phyloP scores from a whole-genome alignment of 257 asterid genomes.

The Nicotiana undulata region DNA sequence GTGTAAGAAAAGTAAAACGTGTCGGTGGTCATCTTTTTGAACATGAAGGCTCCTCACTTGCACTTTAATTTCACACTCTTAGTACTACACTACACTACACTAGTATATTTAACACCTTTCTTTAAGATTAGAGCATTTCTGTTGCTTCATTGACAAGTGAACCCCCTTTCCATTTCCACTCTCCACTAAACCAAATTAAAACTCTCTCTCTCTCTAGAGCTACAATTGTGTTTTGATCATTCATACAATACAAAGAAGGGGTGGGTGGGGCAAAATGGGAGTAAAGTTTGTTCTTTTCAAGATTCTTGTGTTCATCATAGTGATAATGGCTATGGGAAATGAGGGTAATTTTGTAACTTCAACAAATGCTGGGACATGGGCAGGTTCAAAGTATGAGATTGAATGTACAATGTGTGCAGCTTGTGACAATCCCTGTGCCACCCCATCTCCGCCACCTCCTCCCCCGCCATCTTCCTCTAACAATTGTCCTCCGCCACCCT shows the following conservation, averaged over 20 bases:
- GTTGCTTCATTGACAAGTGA: constrained; percentile 3
- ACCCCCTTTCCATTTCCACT: background rate
- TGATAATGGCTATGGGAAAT: background rate
- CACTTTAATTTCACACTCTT: background rate
- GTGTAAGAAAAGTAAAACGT: constrained; percentile 15
- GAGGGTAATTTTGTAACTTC: background rate
- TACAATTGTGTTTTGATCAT: background rate
- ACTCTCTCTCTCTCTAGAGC: background rate
- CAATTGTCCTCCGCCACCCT: constrained; percentile 72
- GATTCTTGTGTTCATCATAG: background rate
- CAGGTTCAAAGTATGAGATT: constrained; percentile 75
- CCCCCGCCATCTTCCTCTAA: constrained; percentile 25
- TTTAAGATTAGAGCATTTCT: constrained; percentile 17
- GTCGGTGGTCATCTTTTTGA: constrained; percentile 25
- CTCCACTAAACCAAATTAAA: constrained; percentile 4
- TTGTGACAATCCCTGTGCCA: constrained; percentile 84
- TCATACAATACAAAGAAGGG: background rate
- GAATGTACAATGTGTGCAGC: constrained; percentile 94
- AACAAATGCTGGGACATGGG: constrained; percentile 33
- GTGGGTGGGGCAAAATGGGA: constrained; percentile 26
- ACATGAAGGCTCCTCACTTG: background rate
- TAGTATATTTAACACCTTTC: constrained; percentile 8
- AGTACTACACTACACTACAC: background rate
- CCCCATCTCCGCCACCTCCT: constrained; percentile 60
- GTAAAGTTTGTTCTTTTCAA: background rate